Evolutionary conservation across 352 stramenopile genomes (phyloP), one percentile per base, ranked within the genome.

Genomic region (Phytopythium helicoides): DNA sequence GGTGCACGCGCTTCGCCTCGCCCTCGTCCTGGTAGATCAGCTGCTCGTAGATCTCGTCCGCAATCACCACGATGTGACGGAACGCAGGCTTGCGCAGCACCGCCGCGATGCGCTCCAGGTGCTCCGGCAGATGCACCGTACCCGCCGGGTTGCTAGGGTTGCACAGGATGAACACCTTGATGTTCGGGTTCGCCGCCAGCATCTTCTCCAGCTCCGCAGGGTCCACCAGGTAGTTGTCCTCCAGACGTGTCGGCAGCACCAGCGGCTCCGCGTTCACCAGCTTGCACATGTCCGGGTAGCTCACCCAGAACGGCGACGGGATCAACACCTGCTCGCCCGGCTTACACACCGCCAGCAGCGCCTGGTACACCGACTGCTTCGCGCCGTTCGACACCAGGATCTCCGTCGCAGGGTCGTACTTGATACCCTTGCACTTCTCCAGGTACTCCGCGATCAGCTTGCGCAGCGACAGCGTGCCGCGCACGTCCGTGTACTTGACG

Each of bases 41-140:
- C 34, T 95, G 79, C 69, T 98, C 95, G 59, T 98, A 98, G 56
- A 99, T 99, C 66, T 98, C 95, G 68, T 98, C 94, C 3, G 86
- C 73, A 48, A 98, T 65, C 18, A 98, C 70, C 16, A 90, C 64
- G 11, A 98, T 73, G 36, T 96, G 76, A 23, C 73, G 59, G 61
- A 81, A 83, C n/a, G 71, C 58, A 26, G 74, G 72, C 40, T 83
- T 78, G 34, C 70, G 72, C 3, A 88, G 66, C 22, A 88, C 68
- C 0, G 49, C 64, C 21, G 77, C 77, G 37, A 87, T 80, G 35
- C 66, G 41, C 11, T 78, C 70, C 0, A 88, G 55, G 6, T 81
- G 72, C 9, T 77, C 53, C 16, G 71, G 68, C 11, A 56, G 56
- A 42, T 97, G 84, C 11, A 96, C 68, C 26, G 79, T 88, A n/a